These are phyloP conservation scores for Fusarium neocosmosporiellum DNA, from an alignment of 2,329 filamentous ascomycete genomes.

Conservation along the genomic window DNA sequence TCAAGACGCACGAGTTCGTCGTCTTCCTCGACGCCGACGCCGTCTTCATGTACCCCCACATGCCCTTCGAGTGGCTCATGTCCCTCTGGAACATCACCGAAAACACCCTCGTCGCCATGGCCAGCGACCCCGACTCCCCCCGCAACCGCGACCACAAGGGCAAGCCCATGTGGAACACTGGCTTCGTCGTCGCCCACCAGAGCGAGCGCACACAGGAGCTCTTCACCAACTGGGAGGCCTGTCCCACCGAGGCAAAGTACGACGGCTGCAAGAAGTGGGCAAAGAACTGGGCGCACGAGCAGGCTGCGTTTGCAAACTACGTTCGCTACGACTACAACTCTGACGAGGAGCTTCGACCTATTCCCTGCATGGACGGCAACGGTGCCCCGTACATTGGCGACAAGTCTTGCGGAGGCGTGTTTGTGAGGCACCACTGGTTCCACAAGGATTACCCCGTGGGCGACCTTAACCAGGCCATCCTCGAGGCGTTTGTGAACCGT, in stretches of 20 bases:
- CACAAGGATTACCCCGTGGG: conserved; percentile 30
- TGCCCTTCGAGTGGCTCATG: conserved; percentile 61
- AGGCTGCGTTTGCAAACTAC: conserved; percentile 39
- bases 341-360: conserved; percentile 28
- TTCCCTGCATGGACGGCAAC: conserved; percentile 38
- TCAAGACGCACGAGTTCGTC: conserved; percentile 55
- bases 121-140: conserved; percentile 55
- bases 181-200: conserved; percentile 37
- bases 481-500: conserved; percentile 26
- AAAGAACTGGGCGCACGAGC: conserved; percentile 42
- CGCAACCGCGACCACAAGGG: conserved; percentile 50
- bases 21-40: conserved; percentile 59
- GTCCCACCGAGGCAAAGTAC: conserved; percentile 29
- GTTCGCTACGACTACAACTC: conserved; percentile 41
- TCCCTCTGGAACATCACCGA: conserved; percentile 57
- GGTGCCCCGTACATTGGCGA: conserved; percentile 34
- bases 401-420: conserved; percentile 34
- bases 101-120: conserved; percentile 57
- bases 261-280: conserved; percentile 34
- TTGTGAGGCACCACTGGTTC: conserved; percentile 41
- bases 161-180: conserved; percentile 39
- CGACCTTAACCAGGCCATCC: conserved; percentile 28
- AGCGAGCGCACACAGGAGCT: conserved; percentile 38
- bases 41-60: conserved; percentile 53
- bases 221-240: conserved; percentile 30